Evolutionary conservation across 768 basidiomycete species (phyloP), one percentile per base, ranked within the genome.

Genomic region (Daedaleopsis sinensis): DNA sequence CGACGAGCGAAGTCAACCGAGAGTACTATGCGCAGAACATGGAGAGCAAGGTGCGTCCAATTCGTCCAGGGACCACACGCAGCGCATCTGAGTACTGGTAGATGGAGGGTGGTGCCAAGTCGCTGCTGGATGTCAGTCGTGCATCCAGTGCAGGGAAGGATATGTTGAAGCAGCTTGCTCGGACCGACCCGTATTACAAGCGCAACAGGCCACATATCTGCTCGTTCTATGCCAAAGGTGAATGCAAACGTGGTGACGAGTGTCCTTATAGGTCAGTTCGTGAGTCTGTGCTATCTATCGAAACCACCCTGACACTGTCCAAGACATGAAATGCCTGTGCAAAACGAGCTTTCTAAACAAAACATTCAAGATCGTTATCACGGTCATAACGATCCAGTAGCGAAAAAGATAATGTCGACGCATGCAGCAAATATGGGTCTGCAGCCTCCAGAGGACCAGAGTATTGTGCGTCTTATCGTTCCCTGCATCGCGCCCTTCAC

Each of bases 141-240:
- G 82, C 92, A 9, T 83, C 82, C 24, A 86, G 89, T 21, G 93
- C 92, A 4, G 95, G 94, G 24, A 94, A 96, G 74, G 97, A 99
- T 70, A 96, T 98, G 93, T 78, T 99, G 57, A 98, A 98, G 76
- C 86, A 91, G 65, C 78, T 99, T 12, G 97, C 97, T 23, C 85
- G 96, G 66, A 93, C 92, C 35, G 96, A 98, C 69, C 97, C 97
- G 0, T 94, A 94, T 73, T 98, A 98, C 79, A 97, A 98, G 76
- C 88, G 96, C 58, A 99, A 98, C 76, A 79, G 91, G 57, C 94
- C 97, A 49, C 91, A 98, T 65, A 71, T 97, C 15, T 99, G 97
- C 74, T 93, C 92, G 2, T 98, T 98, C 83, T 98, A 89, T 71
- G 88, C 83, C 52, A 99, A 98, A 76, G 97, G 97, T 0, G 91